These are phyloP conservation scores for Dryadomyces sulphureus DNA, from an alignment of 2,329 filamentous ascomycete species.

Conservation along the genomic window DNA sequence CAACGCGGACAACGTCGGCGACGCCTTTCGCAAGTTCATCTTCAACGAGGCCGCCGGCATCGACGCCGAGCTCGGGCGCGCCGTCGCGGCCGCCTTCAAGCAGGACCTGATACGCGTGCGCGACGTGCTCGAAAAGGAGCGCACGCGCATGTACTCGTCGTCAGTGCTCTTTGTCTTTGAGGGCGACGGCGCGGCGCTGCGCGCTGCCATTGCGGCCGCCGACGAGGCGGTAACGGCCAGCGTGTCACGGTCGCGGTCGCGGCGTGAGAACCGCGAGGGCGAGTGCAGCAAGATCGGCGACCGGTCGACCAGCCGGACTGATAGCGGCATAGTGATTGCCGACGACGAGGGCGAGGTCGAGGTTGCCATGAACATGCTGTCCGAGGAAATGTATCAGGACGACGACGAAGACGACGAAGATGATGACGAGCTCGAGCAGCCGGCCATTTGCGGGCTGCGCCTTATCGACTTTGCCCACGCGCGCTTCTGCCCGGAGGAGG, in stretches of 20 bases:
- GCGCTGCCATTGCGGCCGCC: constrained; percentile 35
- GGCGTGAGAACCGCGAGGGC: constrained; percentile 4
- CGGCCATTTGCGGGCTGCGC: constrained; percentile 64
- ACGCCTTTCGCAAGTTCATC: constrained; percentile 40
- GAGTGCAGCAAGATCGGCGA: neutral
- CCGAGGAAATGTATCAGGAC: constrained; percentile 19
- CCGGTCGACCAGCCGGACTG: constrained; percentile 29
- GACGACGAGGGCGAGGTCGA: constrained; percentile 29
- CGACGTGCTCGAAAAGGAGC: constrained; percentile 35
- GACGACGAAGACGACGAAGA: constrained; percentile 20
- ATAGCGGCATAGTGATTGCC: constrained; percentile 39
- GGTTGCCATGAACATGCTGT: constrained; percentile 34
- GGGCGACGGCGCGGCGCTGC: constrained; percentile 42
- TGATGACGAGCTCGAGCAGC: constrained; percentile 25
- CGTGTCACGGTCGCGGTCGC: constrained; percentile 1
- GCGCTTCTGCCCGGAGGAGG: constrained; percentile 62
- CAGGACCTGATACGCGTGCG: constrained; percentile 37
- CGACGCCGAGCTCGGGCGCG: constrained; percentile 39
- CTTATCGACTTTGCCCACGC: constrained; percentile 98
- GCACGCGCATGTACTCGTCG: constrained; percentile 50
- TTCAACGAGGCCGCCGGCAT: constrained; percentile 45
- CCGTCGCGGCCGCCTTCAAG: constrained; percentile 38
- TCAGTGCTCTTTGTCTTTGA: constrained; percentile 51
- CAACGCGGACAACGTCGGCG: constrained; percentile 36
- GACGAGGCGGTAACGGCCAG: constrained; percentile 13